Conservation (phyloP, 2,329 filamentous ascomycete genomes). For the Madurella fahalii region DNA sequence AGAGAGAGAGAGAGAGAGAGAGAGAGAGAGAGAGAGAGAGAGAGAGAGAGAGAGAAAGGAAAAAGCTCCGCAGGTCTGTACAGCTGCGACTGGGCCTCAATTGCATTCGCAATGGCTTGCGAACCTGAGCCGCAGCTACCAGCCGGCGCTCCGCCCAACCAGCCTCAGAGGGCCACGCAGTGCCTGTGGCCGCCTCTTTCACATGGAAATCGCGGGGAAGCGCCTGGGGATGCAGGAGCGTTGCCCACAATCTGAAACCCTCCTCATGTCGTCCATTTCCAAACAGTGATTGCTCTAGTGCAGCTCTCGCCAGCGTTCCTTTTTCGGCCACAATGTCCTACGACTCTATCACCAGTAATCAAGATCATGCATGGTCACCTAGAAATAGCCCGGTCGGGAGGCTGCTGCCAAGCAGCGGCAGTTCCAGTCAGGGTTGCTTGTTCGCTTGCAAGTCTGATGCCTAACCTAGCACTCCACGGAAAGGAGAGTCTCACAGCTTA, state of each 20-base stretch:
- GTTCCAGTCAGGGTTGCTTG: slow-evolving; percentile 4
- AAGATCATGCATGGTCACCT: neutral
- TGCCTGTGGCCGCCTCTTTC: neutral
- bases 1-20: no score
- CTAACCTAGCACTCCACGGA: no score
- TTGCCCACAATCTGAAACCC: no score
- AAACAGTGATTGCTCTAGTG: no score
- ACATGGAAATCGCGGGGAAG: slow-evolving; percentile 9
- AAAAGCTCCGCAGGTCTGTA: no score
- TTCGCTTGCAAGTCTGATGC: neutral
- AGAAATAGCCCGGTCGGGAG: neutral
- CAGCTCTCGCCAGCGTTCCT: no score
- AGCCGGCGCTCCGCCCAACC: neutral
- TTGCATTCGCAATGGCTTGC: neutral
- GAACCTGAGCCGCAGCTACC: neutral
- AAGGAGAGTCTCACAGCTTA: neutral
- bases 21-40: no score
- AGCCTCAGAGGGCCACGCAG: no score
- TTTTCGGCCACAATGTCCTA: no score
- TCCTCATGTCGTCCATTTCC: no score
- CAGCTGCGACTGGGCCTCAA: neutral
- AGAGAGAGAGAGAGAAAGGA: no score
- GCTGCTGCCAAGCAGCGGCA: slow-evolving; percentile 15
- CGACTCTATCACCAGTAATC: neutral
- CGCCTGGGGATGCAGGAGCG: no score